Evolutionary conservation across 176 grass and related monocot genomes (phyloP).

Genomic region (Ensete glaucum): DNA sequence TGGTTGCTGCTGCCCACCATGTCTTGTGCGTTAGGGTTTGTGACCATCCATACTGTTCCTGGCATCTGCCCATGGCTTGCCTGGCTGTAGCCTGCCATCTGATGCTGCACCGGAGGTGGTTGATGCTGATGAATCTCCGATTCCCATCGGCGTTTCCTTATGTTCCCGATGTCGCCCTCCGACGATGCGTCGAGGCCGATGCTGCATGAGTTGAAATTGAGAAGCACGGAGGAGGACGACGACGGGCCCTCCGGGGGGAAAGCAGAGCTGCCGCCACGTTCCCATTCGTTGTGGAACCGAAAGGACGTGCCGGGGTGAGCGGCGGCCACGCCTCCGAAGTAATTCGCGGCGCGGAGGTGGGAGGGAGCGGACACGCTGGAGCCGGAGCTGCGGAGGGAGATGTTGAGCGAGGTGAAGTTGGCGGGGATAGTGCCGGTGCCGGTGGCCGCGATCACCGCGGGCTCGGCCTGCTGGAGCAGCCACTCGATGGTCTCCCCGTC

Average conservation of each 20-base stretch:
- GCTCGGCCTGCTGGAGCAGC: slow-evolving; percentile 30
- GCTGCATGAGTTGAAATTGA: slow-evolving; percentile 23
- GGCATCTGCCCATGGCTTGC: slow-evolving; percentile 5
- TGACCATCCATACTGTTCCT: slow-evolving; percentile 20
- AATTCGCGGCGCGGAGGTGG: slow-evolving; percentile 21
- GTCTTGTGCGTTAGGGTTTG: slow-evolving; percentile 19
- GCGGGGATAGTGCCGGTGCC: slow-evolving; percentile 25
- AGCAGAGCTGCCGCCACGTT: background rate
- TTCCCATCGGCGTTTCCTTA: slow-evolving; percentile 21
- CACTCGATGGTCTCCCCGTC: slow-evolving; percentile 35
- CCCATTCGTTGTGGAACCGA: slow-evolving; percentile 5
- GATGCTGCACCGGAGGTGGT: background rate
- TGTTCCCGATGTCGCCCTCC: background rate
- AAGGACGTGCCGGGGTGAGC: slow-evolving; percentile 7
- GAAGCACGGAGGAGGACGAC: slow-evolving; percentile 12
- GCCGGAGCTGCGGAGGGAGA: slow-evolving; percentile 31
- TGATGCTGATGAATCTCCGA: background rate
- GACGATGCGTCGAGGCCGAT: background rate
- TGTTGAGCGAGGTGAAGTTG: slow-evolving; percentile 32
- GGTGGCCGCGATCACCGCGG: slow-evolving; percentile 26
- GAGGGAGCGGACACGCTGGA: slow-evolving; percentile 21
- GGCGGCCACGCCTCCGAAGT: slow-evolving; percentile 3
- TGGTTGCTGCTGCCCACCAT: background rate
- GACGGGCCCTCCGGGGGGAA: slow-evolving; percentile 9
- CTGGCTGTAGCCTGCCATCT: slow-evolving; percentile 27